Conservation (phyloP, 208 protist genomes). For the Crithidia mellificae region DNA sequence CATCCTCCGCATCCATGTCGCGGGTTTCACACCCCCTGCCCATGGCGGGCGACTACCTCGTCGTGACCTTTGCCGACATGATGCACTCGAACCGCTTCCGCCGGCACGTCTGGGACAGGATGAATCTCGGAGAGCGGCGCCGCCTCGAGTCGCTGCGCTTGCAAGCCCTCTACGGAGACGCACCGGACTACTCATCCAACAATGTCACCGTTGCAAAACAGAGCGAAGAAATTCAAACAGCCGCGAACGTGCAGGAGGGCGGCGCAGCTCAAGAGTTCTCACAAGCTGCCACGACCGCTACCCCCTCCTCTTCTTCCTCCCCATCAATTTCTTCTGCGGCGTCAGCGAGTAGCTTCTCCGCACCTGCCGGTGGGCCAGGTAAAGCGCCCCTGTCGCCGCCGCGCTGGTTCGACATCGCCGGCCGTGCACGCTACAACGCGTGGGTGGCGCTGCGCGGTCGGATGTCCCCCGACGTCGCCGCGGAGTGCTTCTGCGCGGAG, state of each 20-base stretch:
- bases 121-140: constrained; percentile 41
- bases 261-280: not conserved
- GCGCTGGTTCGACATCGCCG: constrained; percentile 71
- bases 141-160: constrained; percentile 65
- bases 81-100: constrained; percentile 45
- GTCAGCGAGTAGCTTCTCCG: too few relatives aligned
- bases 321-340: not conserved
- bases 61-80: constrained; percentile 32
- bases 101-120: constrained; percentile 37
- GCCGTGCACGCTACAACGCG: constrained; percentile 37
- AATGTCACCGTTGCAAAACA: not conserved
- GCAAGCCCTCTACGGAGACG: constrained; percentile 76
- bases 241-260: not conserved
- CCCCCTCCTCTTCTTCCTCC: not conserved
- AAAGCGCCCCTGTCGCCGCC: constrained; percentile 14
- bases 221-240: too few relatives aligned
- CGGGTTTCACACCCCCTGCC: constrained; percentile 5
- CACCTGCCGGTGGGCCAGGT: too few relatives aligned
- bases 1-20: not conserved
- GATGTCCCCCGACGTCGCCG: constrained; percentile 64
- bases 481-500: constrained; percentile 71
- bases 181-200: constrained; percentile 28
- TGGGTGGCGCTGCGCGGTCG: constrained; percentile 62
- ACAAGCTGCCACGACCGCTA: not conserved
- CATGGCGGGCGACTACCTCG: constrained; percentile 32